A percentile compares a stretch with the other conserved stretches of the same genome.
Evolutionary conservation across 2,329 filamentous ascomycete genomes (phyloP).

Genomic region (Cryphonectria nitschkei): DNA sequence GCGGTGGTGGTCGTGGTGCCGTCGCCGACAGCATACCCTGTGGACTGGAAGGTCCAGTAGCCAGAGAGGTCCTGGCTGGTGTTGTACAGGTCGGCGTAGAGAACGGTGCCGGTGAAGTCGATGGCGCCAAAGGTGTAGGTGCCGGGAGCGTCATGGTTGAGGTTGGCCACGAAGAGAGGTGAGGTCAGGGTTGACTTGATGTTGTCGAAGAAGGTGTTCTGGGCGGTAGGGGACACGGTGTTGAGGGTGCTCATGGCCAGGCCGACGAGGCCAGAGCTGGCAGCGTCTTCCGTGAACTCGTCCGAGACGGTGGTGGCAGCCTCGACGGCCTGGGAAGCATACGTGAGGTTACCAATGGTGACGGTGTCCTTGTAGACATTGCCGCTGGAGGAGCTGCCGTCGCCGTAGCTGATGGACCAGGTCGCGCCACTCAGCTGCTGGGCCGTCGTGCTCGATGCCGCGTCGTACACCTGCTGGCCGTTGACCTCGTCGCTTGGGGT

Average conservation of each 20-base stretch:
- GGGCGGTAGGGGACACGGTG: constrained; percentile 31
- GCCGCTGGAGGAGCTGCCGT: constrained; percentile 36
- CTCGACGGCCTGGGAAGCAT: constrained; percentile 34
- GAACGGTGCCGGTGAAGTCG: constrained; percentile 41
- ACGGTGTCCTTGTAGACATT: constrained; percentile 38
- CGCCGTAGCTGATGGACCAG: constrained; percentile 39
- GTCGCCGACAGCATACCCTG: constrained; percentile 38
- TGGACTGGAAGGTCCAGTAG: constrained; percentile 44
- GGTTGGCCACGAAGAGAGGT: constrained; percentile 40
- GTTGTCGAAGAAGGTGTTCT: constrained; percentile 41
- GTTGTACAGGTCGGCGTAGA: constrained; percentile 39
- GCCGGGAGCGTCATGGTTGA: constrained; percentile 39
- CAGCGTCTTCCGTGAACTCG: constrained; percentile 28
- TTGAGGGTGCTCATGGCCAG: constrained; percentile 34
- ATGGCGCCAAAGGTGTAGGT: constrained; percentile 45
- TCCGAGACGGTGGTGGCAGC: constrained; percentile 32
- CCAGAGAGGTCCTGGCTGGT: constrained; percentile 33
- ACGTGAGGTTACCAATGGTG: constrained; percentile 34
- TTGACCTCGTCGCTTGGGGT: constrained; percentile 30
- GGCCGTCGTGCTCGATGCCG: constrained; percentile 33
- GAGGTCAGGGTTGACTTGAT: constrained; percentile 34
- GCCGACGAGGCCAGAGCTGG: constrained; percentile 29
- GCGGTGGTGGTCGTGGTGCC: constrained; percentile 25
- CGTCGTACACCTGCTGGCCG: constrained; percentile 36
- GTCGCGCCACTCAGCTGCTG: constrained; percentile 31